Evolutionary conservation across 805 yeast genomes (phyloP), one percentile per base, ranked within the genome.

Genomic region (Debaryomyces maramus): DNA sequence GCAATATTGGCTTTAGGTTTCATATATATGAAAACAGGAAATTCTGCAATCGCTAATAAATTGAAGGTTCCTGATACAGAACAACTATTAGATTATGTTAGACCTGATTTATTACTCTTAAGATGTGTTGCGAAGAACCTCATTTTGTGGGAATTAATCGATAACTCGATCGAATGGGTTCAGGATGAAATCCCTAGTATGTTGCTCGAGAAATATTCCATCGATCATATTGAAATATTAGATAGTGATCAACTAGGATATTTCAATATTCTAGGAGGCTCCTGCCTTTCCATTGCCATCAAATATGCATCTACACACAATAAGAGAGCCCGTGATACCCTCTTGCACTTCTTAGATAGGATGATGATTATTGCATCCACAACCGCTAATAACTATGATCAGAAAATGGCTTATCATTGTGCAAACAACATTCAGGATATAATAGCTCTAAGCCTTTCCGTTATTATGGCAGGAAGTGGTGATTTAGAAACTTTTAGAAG

Each of bases 401-500:
- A 78, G 43, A 70, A 67, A 39, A 60, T 85, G 24, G 73, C 88
- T 0, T 63, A 70, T 29, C 61, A 69, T 31, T 75, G 86, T 7
- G 75, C 84, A 1, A 62, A 71, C 15, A 75, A 73, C 23, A 67
- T 82, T 22, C 79, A 81, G 34, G 80, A 80, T 46, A 65, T 83
- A 1, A 49, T 88, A 10, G 73, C 83, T 1, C 58, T 91, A 4
- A 75, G 93, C 6, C 59, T 77, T 5, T 77, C 97, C 0, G 69
- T 88, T 19, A 73, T 89, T 0, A 85, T 88, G 86, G 90, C 96
- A 1, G 96, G 97, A 1, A 79, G 89, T 11, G 98, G 99, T 1
- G 97, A 93, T 56, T 61, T 90, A 39, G 85, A 80, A 32, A 77
- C 82, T 0, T 76, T 93, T 48, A 73, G 90, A 50, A 72, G 97